phyloP scores from a whole-genome alignment of 2,329 filamentous ascomycete genomes.

The Trichoderma arundinaceum region DNA sequence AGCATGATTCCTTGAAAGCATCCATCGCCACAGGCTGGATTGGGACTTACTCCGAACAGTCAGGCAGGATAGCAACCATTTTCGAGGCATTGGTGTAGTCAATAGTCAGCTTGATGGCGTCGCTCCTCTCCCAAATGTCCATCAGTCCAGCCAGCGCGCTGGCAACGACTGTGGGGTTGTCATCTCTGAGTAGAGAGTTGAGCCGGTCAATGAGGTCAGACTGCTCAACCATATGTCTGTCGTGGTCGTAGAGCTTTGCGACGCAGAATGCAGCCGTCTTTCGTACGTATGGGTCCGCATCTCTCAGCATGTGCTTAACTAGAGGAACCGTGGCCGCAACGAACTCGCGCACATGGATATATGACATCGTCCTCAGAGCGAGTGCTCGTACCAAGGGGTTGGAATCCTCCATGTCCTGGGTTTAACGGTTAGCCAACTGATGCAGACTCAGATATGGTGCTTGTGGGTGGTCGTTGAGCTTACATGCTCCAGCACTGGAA shows the following conservation, averaged over 20 bases:
- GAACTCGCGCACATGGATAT: slow-evolving; percentile 95
- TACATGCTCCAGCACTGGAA: slow-evolving; percentile 84
- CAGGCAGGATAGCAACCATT: slow-evolving; percentile 93
- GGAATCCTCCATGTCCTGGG: slow-evolving; percentile 88
- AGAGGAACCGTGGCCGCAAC: slow-evolving; percentile 88
- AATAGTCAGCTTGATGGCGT: slow-evolving; percentile 96
- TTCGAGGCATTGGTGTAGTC: slow-evolving; percentile 98
- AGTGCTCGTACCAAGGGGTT: slow-evolving; percentile 93
- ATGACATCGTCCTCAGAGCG: slow-evolving; percentile 92
- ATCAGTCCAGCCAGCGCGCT: slow-evolving; percentile 89
- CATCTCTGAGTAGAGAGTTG: slow-evolving; percentile 87
- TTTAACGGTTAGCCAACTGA: slow-evolving; percentile 24
- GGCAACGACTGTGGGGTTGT: slow-evolving; percentile 96
- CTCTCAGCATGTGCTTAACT: slow-evolving; percentile 80
- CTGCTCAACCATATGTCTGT: slow-evolving; percentile 83
- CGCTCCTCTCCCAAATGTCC: slow-evolving; percentile 98
- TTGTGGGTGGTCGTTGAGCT: slow-evolving; percentile 35
- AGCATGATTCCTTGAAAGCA: slow-evolving; percentile 12
- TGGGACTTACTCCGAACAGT: slow-evolving; percentile 86
- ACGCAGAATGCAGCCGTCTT: slow-evolving; percentile 97
- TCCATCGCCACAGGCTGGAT: too few species aligned
- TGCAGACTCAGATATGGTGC: slow-evolving; percentile 21
- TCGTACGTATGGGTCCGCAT: slow-evolving; percentile 92
- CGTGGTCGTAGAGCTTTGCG: slow-evolving; percentile 97
- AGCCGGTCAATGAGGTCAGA: slow-evolving; percentile 92